Evolutionary conservation across 2,329 filamentous ascomycete species (phyloP).

Genomic region (Colletotrichum zoysiae): DNA sequence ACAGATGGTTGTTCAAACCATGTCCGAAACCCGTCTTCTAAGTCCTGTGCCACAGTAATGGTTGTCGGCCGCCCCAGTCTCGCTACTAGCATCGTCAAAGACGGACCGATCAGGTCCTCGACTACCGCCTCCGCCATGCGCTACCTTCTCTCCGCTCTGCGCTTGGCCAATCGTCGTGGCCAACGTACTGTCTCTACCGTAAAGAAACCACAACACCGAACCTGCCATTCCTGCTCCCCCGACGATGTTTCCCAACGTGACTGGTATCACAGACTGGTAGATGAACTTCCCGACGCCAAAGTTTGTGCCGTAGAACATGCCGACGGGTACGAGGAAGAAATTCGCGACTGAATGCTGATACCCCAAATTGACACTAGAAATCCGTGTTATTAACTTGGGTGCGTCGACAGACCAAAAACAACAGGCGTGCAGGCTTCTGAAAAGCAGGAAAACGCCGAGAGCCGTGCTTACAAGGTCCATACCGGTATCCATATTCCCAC

Average conservation of each 20-base stretch:
- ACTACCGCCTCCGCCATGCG: too few species aligned
- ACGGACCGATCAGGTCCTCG: background rate
- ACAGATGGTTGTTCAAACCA: background rate
- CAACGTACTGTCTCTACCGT: conserved; percentile 1
- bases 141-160: conserved; percentile 1
- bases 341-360: background rate
- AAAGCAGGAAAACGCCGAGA: too few species aligned
- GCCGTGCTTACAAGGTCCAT: too few species aligned
- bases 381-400: too few species aligned
- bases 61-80: background rate
- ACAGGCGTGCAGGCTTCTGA: too few species aligned
- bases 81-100: background rate
- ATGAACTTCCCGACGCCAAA: conserved; percentile 25
- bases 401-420: too few species aligned
- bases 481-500: too few species aligned
- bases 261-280: conserved; percentile 18
- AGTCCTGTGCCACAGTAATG: background rate
- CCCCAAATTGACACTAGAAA: too few species aligned
- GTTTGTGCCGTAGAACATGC: conserved; percentile 22
- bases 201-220: conserved; percentile 10
- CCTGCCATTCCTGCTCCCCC: conserved; percentile 6
- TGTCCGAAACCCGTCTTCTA: background rate
- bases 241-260: conserved; percentile 25
- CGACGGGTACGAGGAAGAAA: conserved; percentile 23
- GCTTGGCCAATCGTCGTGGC: background rate